Percentiles rank a stretch among this genome's conserved stretches.
These are phyloP conservation scores for Coemansia pectinata DNA, from an alignment of 192 early-diverging fungal species.

Conservation along the genomic window DNA sequence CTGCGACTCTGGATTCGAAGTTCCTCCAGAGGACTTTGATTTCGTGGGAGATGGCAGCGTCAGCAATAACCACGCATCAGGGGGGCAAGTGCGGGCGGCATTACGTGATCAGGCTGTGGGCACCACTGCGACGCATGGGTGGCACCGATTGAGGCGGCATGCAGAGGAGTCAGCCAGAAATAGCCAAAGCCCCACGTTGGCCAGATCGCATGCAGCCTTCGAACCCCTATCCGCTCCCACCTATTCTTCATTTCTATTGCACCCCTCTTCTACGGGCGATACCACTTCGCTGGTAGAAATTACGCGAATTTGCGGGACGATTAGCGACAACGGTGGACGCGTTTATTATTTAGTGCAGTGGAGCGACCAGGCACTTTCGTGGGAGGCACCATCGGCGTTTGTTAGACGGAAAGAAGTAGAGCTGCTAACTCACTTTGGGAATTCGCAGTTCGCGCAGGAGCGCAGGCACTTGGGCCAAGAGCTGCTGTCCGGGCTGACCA, in stretches of 20 bases:
- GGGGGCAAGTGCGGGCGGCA: neutral
- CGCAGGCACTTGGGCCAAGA: slow-evolving; percentile 14
- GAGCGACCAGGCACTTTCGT: slow-evolving; percentile 23
- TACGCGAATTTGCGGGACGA: slow-evolving; percentile 9
- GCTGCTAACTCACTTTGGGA: slow-evolving; percentile 16
- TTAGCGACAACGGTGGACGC: slow-evolving; percentile 14
- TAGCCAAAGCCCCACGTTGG: neutral
- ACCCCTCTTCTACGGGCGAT: neutral
- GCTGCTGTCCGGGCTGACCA: neutral
- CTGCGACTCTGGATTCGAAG: slow-evolving; percentile 14
- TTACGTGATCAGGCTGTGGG: neutral
- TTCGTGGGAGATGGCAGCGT: slow-evolving; percentile 8
- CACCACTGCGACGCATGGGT: slow-evolving; percentile 25
- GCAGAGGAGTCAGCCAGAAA: neutral
- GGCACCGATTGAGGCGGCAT: slow-evolving; percentile 9
- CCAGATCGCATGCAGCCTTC: neutral
- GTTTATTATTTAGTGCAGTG: slow-evolving; percentile 31
- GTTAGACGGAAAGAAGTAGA: neutral
- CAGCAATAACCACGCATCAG: neutral
- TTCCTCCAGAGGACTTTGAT: slow-evolving; percentile 24
- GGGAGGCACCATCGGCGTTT: slow-evolving; percentile 22
- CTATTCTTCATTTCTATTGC: neutral
- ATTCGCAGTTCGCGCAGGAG: neutral
- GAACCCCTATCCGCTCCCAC: neutral
- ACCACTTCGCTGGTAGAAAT: neutral